Conservation (phyloP, 1,284 basidiomycete species). For the Apiotrichum mycotoxinovorans region DNA sequence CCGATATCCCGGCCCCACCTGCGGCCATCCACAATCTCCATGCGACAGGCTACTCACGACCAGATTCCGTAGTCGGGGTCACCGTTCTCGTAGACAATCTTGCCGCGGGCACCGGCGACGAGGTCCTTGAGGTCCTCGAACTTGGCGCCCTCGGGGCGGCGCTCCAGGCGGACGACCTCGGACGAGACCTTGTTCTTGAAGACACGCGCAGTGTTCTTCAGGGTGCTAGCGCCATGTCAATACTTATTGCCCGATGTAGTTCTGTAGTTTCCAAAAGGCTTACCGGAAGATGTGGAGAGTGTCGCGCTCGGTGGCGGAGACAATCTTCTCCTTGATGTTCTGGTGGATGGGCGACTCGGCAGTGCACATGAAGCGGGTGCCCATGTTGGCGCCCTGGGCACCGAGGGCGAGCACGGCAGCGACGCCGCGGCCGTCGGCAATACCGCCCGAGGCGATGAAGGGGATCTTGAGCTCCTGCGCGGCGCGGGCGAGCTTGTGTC, state of each 20-base stretch:
- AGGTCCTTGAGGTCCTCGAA: constrained; percentile 81
- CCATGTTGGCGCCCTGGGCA: constrained; percentile 83
- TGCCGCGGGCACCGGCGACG: constrained; percentile 70
- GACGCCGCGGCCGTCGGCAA: constrained; percentile 76
- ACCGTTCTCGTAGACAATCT: constrained; percentile 73
- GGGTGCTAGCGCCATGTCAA: constrained; percentile 49
- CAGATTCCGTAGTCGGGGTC: constrained; percentile 86
- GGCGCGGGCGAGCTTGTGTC: constrained; percentile 70
- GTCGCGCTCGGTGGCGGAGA: constrained; percentile 74
- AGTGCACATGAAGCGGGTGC: constrained; percentile 47
- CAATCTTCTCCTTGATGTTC: constrained; percentile 85
- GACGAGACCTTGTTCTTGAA: constrained; percentile 58
- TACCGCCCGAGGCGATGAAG: constrained; percentile 83
- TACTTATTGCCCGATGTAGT: background rate
- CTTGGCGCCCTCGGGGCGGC: constrained; percentile 74
- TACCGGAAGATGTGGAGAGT: constrained; percentile 79
- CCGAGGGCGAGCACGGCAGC: constrained; percentile 79
- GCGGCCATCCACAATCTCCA: background rate
- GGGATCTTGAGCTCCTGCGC: constrained; percentile 79
- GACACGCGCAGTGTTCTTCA: constrained; percentile 82
- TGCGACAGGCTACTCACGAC: constrained; percentile 46
- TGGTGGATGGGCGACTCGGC: constrained; percentile 73
- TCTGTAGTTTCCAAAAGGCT: constrained; percentile 1
- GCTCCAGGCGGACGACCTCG: constrained; percentile 78
- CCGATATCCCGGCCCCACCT: no score